Conservation (phyloP, 495 filamentous ascomycete species). For the Podospora didyma region DNA sequence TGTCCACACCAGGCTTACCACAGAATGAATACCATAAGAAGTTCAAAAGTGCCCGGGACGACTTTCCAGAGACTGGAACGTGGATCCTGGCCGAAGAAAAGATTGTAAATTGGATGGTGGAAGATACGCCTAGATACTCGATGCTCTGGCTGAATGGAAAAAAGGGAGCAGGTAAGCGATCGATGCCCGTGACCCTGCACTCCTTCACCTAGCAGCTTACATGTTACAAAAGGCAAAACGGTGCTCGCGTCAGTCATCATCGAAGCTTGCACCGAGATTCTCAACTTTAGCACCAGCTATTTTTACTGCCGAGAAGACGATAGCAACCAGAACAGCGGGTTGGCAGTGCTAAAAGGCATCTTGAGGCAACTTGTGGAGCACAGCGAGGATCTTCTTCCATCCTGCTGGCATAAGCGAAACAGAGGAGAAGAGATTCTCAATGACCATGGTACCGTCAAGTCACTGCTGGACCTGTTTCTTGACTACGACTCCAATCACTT, state of each 20-base stretch:
- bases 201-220: too few relatives aligned
- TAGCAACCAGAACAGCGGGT: conserved; percentile 24
- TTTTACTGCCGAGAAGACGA: conserved; percentile 43
- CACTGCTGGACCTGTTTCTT: conserved; percentile 29
- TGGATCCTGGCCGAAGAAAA: conserved; percentile 33
- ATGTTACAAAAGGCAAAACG: conserved; percentile 46
- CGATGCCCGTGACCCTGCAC: too few relatives aligned
- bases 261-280: conserved; percentile 21
- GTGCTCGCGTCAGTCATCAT: conserved; percentile 36
- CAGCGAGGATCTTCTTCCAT: conserved; percentile 26
- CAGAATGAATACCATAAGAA: conserved; percentile 28
- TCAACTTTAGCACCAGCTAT: conserved; percentile 24
- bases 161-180: conserved; percentile 38
- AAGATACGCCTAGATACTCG: conserved; percentile 6
- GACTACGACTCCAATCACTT: conserved; percentile 21
- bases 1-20: conserved; percentile 23
- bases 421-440: conserved; percentile 27
- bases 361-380: conserved; percentile 34
- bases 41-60: conserved; percentile 20
- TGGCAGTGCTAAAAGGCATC: conserved; percentile 29
- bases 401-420: conserved; percentile 26
- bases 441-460: conserved; percentile 17
- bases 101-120: conserved; percentile 29
- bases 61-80: conserved; percentile 22
- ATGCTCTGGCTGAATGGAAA: conserved; percentile 41